These are phyloP conservation scores for Phanerodontia chrysosporium DNA, from an alignment of 768 basidiomycete species.

Conservation along the genomic window DNA sequence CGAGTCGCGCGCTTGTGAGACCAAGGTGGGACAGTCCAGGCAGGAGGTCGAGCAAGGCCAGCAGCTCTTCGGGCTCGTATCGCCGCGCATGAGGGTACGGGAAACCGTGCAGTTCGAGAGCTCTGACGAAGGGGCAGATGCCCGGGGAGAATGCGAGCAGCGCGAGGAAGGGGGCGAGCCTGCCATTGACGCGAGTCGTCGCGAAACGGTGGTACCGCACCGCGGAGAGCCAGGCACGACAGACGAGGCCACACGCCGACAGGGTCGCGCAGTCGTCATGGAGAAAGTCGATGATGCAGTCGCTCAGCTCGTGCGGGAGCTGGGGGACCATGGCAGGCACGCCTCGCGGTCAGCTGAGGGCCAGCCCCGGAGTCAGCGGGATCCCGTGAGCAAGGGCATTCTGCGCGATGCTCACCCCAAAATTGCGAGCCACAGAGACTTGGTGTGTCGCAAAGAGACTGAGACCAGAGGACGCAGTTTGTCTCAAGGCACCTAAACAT, in stretches of 20 bases:
- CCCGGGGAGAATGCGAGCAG: constrained; percentile 4
- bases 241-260: constrained; percentile 9
- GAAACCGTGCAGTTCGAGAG: background rate
- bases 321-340: constrained; percentile 1
- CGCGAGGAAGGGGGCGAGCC: constrained; percentile 3
- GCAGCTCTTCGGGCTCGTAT: background rate
- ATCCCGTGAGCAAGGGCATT: background rate
- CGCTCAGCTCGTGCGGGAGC: constrained; percentile 15
- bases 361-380: constrained; percentile 1
- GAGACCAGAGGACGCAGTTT: background rate
- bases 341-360: background rate
- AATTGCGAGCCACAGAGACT: no score
- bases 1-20: background rate
- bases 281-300: constrained; percentile 17
- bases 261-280: constrained; percentile 11
- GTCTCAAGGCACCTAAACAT: background rate
- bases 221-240: constrained; percentile 13
- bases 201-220: constrained; percentile 14
- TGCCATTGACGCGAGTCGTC: background rate
- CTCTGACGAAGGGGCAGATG: constrained; percentile 5
- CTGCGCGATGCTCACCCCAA: background rate
- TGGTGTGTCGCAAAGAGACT: background rate
- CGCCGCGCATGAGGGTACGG: background rate
- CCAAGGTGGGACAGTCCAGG: background rate
- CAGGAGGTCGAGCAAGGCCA: background rate